phyloP scores from a whole-genome alignment of 2,329 filamentous ascomycete species.

The Chaetomiaceae sp. region DNA sequence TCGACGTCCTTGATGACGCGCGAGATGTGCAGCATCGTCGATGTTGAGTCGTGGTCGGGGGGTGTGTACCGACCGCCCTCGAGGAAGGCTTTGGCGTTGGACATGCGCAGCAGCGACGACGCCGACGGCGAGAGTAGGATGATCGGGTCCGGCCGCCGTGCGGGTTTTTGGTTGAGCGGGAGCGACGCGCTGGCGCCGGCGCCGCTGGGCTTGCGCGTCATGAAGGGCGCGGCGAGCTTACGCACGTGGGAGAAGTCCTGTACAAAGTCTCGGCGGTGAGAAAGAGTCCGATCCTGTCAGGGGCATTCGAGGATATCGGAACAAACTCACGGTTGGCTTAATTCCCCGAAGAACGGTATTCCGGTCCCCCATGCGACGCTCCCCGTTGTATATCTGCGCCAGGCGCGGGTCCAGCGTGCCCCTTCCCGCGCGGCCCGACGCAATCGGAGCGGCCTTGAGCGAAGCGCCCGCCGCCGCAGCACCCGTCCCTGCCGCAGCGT shows the following conservation, averaged over 20 bases:
- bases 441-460: conserved; percentile 36
- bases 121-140: conserved; percentile 95
- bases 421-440: conserved; percentile 51
- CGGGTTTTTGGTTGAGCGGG: conserved; percentile 45
- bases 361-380: conserved; percentile 86
- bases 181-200: conserved; percentile 41
- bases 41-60: conserved; percentile 61
- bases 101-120: conserved; percentile 88
- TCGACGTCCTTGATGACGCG: conserved; percentile 69
- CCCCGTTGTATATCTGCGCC: conserved; percentile 82
- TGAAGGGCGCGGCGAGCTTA: conserved; percentile 74
- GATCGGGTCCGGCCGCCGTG: conserved; percentile 68
- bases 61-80: conserved; percentile 76
- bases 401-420: conserved; percentile 71
- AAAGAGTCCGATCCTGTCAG: neutral
- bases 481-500: conserved; percentile 31
- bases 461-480: conserved; percentile 33
- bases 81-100: conserved; percentile 92
- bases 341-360: conserved; percentile 82
- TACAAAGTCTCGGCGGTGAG: neutral
- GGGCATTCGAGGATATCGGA: too few species aligned
- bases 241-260: conserved; percentile 93
- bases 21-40: conserved; percentile 79
- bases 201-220: conserved; percentile 50
- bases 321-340: conserved; percentile 78